Conservation (phyloP, 345 rosid species). For the Populus nigra region DNA sequence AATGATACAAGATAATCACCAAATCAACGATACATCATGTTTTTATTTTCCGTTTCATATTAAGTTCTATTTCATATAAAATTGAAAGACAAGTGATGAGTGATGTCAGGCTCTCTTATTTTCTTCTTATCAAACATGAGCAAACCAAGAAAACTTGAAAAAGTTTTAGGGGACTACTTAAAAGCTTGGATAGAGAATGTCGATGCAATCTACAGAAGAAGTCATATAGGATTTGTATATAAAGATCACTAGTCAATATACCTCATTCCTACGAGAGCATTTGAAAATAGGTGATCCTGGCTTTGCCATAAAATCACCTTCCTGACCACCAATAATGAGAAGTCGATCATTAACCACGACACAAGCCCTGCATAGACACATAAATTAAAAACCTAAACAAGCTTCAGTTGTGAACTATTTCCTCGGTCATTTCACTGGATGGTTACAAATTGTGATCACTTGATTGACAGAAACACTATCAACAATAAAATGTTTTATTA, state of each 20-base stretch:
- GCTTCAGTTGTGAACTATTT: neutral
- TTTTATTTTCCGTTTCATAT: neutral
- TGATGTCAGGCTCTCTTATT: neutral
- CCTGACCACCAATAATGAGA: slow-evolving; percentile 88
- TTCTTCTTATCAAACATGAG: neutral
- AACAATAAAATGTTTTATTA: neutral
- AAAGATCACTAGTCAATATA: slow-evolving; percentile 12
- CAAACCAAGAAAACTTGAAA: slow-evolving; percentile 6
- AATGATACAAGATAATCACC: neutral
- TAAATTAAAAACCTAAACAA: neutral
- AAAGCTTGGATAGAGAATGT: neutral
- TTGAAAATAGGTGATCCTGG: slow-evolving; percentile 98
- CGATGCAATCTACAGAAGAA: neutral
- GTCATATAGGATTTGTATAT: neutral
- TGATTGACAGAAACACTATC: neutral
- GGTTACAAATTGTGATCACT: neutral
- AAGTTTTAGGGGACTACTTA: neutral
- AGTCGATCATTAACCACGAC: slow-evolving; percentile 71
- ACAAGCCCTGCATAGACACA: slow-evolving; percentile 56
- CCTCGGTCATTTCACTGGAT: neutral
- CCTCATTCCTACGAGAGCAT: slow-evolving; percentile 93
- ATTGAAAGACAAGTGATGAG: neutral
- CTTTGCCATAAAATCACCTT: slow-evolving; percentile 99
- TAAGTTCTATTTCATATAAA: neutral
- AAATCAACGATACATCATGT: neutral